These are phyloP conservation scores for Boletus coccyginus DNA, from an alignment of 768 basidiomycete species.

Conservation along the genomic window DNA sequence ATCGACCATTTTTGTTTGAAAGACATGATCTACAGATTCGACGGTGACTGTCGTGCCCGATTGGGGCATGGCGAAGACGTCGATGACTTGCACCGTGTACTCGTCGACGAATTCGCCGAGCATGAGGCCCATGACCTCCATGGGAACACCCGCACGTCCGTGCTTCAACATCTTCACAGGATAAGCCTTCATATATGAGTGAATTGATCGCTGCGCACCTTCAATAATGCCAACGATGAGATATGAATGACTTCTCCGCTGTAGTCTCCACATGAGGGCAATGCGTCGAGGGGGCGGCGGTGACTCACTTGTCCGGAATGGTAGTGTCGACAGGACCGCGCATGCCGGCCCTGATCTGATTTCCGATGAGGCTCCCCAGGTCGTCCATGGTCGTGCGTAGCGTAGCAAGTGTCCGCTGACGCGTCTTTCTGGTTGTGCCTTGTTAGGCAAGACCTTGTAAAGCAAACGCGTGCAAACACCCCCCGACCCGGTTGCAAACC, in stretches of 20 bases:
- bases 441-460: conserved; percentile 25
- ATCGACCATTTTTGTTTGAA: conserved; percentile 97
- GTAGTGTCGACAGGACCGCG: conserved; percentile 44
- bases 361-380: conserved; percentile 58
- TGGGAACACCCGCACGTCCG: conserved; percentile 96
- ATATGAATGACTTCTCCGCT: conserved; percentile 97
- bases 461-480: conserved; percentile 33
- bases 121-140: conserved; percentile 99
- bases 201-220: conserved; percentile 49
- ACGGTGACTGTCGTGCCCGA: conserved; percentile 97
- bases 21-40: conserved; percentile 98
- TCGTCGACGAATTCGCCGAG: conserved; percentile 98
- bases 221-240: conserved; percentile 92
- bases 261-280: conserved; percentile 3
- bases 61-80: conserved; percentile 99
- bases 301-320: conserved; percentile 73
- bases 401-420: conserved; percentile 30
- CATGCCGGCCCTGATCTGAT: conserved; percentile 43
- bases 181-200: neutral
- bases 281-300: neutral
- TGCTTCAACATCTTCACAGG: conserved; percentile 93
- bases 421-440: conserved; percentile 32
- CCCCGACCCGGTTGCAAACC: neutral
- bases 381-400: conserved; percentile 23
- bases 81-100: conserved; percentile 90